phyloP scores from a whole-genome alignment of 2,329 filamentous ascomycete species.

The Colletotrichum australisinense region DNA sequence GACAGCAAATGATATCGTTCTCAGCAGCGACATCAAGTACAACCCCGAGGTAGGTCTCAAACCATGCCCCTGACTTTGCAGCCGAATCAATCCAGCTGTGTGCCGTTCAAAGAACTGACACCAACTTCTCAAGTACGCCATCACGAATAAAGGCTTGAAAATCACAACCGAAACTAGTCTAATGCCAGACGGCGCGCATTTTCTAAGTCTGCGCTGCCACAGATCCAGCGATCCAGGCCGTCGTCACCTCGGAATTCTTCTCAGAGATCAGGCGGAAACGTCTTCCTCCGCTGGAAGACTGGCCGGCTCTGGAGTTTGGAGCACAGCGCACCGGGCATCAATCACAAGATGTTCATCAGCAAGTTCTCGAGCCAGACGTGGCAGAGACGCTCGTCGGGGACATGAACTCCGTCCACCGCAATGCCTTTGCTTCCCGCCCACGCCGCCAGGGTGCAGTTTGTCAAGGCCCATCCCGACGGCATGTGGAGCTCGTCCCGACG shows the following conservation, averaged over 20 bases:
- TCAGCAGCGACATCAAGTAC: background rate
- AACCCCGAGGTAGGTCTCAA: background rate
- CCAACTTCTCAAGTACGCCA: background rate
- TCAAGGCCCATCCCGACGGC: background rate
- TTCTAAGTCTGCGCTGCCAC: background rate
- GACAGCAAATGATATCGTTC: background rate
- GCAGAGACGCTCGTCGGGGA: background rate
- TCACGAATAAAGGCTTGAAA: slow-evolving; percentile 8
- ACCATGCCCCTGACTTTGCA: background rate
- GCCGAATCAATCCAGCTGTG: background rate
- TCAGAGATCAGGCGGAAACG: background rate
- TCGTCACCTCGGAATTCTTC: background rate
- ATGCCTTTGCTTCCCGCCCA: background rate
- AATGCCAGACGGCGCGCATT: background rate
- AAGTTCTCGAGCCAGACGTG: background rate
- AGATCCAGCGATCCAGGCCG: background rate
- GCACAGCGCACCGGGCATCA: background rate
- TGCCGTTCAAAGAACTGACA: background rate
- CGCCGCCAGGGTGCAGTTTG: background rate
- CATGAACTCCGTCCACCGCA: background rate
- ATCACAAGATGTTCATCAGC: background rate
- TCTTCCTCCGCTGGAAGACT: background rate
- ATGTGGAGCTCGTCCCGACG: background rate
- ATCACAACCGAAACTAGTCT: background rate
- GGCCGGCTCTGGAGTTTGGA: background rate